Conservation (phyloP, 2,329 filamentous ascomycete genomes). For the Ceratocystis albifundus region DNA sequence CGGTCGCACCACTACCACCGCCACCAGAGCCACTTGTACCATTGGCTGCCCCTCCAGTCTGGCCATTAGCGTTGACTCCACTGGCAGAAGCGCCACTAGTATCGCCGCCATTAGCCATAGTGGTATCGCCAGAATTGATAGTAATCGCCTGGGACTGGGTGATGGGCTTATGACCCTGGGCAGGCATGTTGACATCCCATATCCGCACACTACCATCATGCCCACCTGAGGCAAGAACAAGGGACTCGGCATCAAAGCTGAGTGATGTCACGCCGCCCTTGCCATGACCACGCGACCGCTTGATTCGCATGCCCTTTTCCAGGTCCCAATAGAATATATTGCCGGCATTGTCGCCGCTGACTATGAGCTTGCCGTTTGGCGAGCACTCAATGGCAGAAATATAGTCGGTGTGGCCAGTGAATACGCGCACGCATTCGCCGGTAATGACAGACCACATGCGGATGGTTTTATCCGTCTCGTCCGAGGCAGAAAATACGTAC, state of each 20-base stretch:
- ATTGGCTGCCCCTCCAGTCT: constrained; percentile 27
- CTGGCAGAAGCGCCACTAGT: constrained; percentile 31
- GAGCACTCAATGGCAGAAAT: constrained; percentile 77
- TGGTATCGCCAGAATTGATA: constrained; percentile 20
- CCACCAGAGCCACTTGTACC: constrained; percentile 24
- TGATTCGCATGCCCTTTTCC: constrained; percentile 70
- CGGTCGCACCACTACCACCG: constrained; percentile 26
- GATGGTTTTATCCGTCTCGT: constrained; percentile 74
- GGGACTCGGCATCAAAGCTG: constrained; percentile 87
- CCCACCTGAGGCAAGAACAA: constrained; percentile 76
- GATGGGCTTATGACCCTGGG: constrained; percentile 50
- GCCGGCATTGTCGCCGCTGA: constrained; percentile 76
- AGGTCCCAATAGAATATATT: constrained; percentile 94
- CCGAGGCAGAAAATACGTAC: constrained; percentile 86
- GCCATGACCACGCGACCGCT: constrained; percentile 85
- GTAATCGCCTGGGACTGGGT: constrained; percentile 31
- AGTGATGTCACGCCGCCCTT: constrained; percentile 90
- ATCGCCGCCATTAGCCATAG: constrained; percentile 18
- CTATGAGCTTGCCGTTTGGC: constrained; percentile 79
- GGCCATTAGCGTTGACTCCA: constrained; percentile 34
- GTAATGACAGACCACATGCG: constrained; percentile 95
- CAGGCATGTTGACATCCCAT: constrained; percentile 75
- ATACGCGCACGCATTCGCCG: constrained; percentile 78
- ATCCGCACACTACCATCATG: constrained; percentile 86
- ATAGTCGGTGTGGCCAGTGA: constrained; percentile 81